These are phyloP conservation scores for Candida tropicalis DNA, from an alignment of 1,139 yeast genomes.

Conservation along the genomic window DNA sequence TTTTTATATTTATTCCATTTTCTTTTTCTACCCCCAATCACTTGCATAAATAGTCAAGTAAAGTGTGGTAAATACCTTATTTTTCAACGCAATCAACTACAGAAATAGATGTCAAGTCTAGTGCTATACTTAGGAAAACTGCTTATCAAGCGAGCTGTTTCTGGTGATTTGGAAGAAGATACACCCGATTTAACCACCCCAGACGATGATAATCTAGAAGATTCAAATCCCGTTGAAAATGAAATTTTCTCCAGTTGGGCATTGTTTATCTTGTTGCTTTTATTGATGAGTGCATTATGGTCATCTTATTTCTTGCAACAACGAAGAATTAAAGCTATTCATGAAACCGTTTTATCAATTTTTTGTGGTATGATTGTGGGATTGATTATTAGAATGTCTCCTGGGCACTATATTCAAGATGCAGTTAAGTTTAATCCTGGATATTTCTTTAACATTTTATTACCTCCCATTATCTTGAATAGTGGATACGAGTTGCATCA, in stretches of 20 bases:
- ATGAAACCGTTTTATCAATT: constrained; percentile 94
- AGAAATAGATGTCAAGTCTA: constrained; percentile 28
- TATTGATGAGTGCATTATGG: constrained; percentile 90
- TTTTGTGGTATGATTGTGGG: constrained; percentile 98
- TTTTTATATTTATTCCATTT: too few relatives aligned
- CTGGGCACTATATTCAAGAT: constrained; percentile 96
- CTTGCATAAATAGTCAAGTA: too few relatives aligned
- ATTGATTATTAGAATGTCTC: constrained; percentile 80
- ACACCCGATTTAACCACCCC: constrained; percentile 53
- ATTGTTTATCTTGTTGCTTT: constrained; percentile 75
- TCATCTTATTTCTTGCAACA: constrained; percentile 92
- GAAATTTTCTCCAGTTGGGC: constrained; percentile 99
- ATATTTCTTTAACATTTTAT: constrained; percentile 87
- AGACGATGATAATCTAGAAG: constrained; percentile 54
- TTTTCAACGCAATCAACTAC: too few relatives aligned
- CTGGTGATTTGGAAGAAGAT: constrained; percentile 35
- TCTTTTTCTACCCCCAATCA: too few relatives aligned
- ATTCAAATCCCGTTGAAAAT: constrained; percentile 89
- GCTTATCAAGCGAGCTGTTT: constrained; percentile 33
- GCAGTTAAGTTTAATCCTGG: constrained; percentile 94
- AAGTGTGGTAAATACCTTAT: too few relatives aligned
- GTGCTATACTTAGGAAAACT: constrained; percentile 28
- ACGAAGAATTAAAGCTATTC: constrained; percentile 88
- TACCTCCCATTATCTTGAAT: constrained; percentile 95
- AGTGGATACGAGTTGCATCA: constrained; percentile 97